phyloP scores from a whole-genome alignment of 371 early-diverging fungal species.

The Rhizopus sp. region DNA sequence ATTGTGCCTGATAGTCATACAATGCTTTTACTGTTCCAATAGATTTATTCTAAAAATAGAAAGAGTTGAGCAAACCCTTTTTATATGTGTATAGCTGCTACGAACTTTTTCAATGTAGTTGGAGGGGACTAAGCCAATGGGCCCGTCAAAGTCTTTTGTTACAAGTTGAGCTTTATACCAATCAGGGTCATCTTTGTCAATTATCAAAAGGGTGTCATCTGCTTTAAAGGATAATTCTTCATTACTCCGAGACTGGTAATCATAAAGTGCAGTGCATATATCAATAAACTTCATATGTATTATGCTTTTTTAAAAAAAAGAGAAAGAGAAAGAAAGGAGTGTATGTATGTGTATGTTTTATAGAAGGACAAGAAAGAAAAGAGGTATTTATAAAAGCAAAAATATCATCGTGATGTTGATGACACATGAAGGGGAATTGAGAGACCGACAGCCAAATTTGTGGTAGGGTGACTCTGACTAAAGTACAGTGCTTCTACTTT shows the following conservation, averaged over 20 bases:
- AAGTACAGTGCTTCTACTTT: no score
- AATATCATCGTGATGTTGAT: no score
- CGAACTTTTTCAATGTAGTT: constrained; percentile 74
- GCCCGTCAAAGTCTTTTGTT: constrained; percentile 48
- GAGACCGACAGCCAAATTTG: neutral
- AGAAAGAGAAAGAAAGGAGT: constrained; percentile 1
- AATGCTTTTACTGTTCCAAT: constrained; percentile 65
- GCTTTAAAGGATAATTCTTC: constrained; percentile 87
- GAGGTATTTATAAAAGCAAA: constrained; percentile 2
- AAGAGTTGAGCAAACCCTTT: neutral
- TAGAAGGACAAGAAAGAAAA: constrained; percentile 4
- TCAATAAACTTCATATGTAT: constrained; percentile 41
- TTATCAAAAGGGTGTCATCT: constrained; percentile 71
- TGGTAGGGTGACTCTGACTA: neutral
- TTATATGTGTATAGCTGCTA: neutral
- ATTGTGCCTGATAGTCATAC: constrained; percentile 77
- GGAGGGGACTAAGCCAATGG: constrained; percentile 76
- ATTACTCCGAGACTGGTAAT: constrained; percentile 79
- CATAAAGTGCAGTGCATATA: constrained; percentile 62
- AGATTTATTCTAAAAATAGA: constrained; percentile 34
- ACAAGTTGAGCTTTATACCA: constrained; percentile 80
- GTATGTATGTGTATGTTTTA: constrained; percentile 1
- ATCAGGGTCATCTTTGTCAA: constrained; percentile 69
- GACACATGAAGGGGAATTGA: no score
- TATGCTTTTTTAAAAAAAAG: neutral